Conservation (phyloP, 768 basidiomycete genomes). For the Candolleomyces aberdarensis region DNA sequence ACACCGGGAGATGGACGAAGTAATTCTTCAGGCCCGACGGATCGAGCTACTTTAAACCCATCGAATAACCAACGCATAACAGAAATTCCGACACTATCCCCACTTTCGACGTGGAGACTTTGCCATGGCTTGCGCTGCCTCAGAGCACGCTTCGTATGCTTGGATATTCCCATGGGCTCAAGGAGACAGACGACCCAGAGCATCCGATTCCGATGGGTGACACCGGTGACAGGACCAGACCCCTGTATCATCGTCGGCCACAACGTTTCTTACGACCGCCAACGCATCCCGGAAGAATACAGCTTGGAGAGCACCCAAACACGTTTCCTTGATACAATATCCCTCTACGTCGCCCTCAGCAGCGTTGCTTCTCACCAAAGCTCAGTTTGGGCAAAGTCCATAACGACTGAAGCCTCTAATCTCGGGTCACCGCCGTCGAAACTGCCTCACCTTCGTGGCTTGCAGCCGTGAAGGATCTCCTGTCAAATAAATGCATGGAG, state of each 20-base stretch:
- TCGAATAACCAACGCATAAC: slow-evolving; percentile 62
- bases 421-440: not conserved
- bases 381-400: slow-evolving; percentile 86
- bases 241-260: slow-evolving; percentile 84
- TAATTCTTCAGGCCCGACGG: slow-evolving; percentile 74
- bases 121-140: slow-evolving; percentile 88
- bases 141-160: slow-evolving; percentile 84
- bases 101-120: slow-evolving; percentile 92
- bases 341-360: slow-evolving; percentile 88
- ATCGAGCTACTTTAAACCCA: slow-evolving; percentile 69
- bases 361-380: slow-evolving; percentile 95
- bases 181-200: slow-evolving; percentile 46
- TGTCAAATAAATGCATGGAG: slow-evolving; percentile 42
- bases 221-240: slow-evolving; percentile 35
- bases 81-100: slow-evolving; percentile 70
- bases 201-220: slow-evolving; percentile 79
- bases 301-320: slow-evolving; percentile 58
- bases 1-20: slow-evolving; percentile 78
- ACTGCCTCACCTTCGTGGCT: slow-evolving; percentile 55
- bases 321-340: slow-evolving; percentile 91
- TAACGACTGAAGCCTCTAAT: slow-evolving; percentile 55
- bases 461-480: slow-evolving; percentile 42
- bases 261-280: slow-evolving; percentile 93
- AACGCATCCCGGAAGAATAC: slow-evolving; percentile 76
- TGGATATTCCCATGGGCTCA: slow-evolving; percentile 93